Evolutionary conservation across 2,329 filamentous ascomycete genomes (phyloP), one percentile per base, ranked within the genome.

Genomic region (Colletotrichum phormii): DNA sequence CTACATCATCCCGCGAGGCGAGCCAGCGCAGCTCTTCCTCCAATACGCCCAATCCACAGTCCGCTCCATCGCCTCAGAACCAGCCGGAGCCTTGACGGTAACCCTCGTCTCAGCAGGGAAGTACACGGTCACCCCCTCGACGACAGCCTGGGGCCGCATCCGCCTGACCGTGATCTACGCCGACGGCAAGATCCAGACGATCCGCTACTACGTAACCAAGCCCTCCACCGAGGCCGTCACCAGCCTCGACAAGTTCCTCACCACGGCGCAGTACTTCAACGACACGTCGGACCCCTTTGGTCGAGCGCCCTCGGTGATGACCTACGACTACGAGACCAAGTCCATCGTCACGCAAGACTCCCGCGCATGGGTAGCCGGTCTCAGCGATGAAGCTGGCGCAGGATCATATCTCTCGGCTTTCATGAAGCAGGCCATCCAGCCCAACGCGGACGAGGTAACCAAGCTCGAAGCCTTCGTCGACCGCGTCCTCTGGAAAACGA

Each of bases 301-400:
- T 1, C 84, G 89, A 46, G 83, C 85, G 0, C 86, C 87, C 0
- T 90, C 89, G 0, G 82, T 90, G 66, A 87, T 91, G 79, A 86
- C 86, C 0, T 91, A 90, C 74, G 89, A 91, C 75, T 86, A 80
- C 78, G 89, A 84, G 79, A 84, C 75, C 2, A 77, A 78, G 5
- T 74, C 80, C 15, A 82, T 83, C 35, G 85, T 88, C 3, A 79
- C 81, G 26, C 86, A 87, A 60, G 85, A 88, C 53, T 71, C 82
- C 1, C 84, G 89, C 1, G 88, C 85, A 7, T 91, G 89, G 89
- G 86, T 91, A 9, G 84, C 89, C 1, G 89, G 89, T 0, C 82
- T 91, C 1, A 90, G 88, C 71, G 89, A 91, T 67, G 89, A 91
- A 78, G 89, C 83, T 0, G 89, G 89, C 0, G 86, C 87, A 0